Evolutionary conservation across 805 yeast species (phyloP), one percentile per base, ranked within the genome.

Genomic region (Geotrichum ghanense): DNA sequence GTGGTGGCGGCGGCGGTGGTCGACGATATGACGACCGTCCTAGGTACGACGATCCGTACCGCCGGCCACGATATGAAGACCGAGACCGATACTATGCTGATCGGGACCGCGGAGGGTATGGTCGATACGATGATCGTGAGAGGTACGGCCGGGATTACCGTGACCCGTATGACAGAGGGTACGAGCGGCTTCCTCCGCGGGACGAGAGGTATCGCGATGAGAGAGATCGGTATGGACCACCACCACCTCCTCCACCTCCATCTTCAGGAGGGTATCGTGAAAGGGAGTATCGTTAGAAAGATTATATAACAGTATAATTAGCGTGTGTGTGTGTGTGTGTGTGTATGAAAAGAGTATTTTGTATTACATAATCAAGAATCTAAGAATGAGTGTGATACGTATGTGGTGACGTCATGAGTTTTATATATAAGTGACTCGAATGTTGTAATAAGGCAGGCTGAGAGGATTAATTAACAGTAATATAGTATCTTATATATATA

Each of bases 61-160:
- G 55, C 3, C 46, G 60, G 25, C 48, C 50, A 42, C 47, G 56
- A 4, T 53, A 56, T 42, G 60, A 55, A 44, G 54, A 53, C 45
- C 45, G 54, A 16, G 57, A 52, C 41, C 49, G 57, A 16, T 52
- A 51, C 45, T 45, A 51, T 35, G n/a, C n/a, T n/a, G n/a, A n/a
- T n/a, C n/a, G n/a, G n/a, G n/a, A n/a, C n/a, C 48, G 53, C 23
- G 54, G 52, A 44, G 55, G 56, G 16, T 41, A 46, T 17, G 45
- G 52, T 14, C 56, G 60, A 21, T 56, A 51, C 40, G 59, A 49
- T 21, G 53, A 55, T 46, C 48, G 58, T 14, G 54, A 47, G 24
- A 45, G 52, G n/a, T n/a, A n/a, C n/a, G 52, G 50, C 48, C 50
- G 53, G 17, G 48, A 41, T 2, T 17, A 45, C 16, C 46, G 43